A percentile compares a stretch with the other conserved stretches of the same genome.
These are phyloP conservation scores for Termitomyces sp. DNA, from an alignment of 768 basidiomycete genomes.

Conservation along the genomic window DNA sequence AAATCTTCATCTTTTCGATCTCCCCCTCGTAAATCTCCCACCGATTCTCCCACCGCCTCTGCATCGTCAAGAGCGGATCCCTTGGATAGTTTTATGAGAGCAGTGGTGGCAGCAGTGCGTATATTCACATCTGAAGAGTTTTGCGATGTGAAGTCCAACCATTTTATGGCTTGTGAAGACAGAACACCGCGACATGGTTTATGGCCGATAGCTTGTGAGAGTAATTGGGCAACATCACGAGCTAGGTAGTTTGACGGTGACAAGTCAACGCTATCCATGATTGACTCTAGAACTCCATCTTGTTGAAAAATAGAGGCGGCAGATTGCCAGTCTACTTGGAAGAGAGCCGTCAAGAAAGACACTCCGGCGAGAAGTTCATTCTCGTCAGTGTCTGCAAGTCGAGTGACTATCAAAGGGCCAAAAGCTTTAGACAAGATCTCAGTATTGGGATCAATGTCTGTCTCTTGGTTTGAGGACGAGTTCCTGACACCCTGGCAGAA, in stretches of 20 bases:
- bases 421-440: constrained; percentile 49
- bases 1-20: constrained; percentile 39
- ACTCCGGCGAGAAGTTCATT: constrained; percentile 48
- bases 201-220: constrained; percentile 75
- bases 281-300: constrained; percentile 59
- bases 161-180: constrained; percentile 50
- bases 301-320: constrained; percentile 63
- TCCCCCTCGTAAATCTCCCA: constrained; percentile 8
- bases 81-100: constrained; percentile 74
- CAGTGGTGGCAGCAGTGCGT: constrained; percentile 64
- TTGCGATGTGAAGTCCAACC: constrained; percentile 62
- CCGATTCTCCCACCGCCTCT: constrained; percentile 19
- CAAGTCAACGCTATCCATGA: constrained; percentile 73
- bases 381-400: constrained; percentile 57
- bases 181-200: constrained; percentile 67
- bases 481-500: constrained; percentile 59
- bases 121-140: constrained; percentile 42
- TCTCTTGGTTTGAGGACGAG: constrained; percentile 29
- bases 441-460: constrained; percentile 43
- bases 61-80: constrained; percentile 47
- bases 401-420: constrained; percentile 41
- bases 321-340: constrained; percentile 74
- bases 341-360: constrained; percentile 72
- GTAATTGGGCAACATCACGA: constrained; percentile 64
- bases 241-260: constrained; percentile 45